phyloP scores from a whole-genome alignment of 2,329 filamentous ascomycete genomes.

The Cercospora berteroae region DNA sequence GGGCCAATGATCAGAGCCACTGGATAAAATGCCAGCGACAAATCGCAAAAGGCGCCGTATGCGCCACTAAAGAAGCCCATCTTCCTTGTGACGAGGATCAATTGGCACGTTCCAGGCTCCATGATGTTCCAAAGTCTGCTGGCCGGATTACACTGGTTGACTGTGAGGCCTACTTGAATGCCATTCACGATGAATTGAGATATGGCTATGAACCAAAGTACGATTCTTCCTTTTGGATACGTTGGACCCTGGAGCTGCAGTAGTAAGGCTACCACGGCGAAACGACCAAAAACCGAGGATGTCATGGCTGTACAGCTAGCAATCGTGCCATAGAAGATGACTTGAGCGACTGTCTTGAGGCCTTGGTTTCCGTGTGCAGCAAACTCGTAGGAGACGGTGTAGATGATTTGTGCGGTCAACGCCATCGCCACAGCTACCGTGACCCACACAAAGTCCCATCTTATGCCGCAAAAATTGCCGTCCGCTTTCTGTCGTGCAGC shows the following conservation, averaged over 20 bases:
- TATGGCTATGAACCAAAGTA: slow-evolving; percentile 12
- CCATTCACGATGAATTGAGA: slow-evolving; percentile 5
- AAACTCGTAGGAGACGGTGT: background rate
- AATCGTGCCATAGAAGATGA: slow-evolving; percentile 7
- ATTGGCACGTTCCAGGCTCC: slow-evolving; percentile 6
- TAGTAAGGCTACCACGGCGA: slow-evolving; percentile 17
- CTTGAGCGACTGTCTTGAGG: background rate
- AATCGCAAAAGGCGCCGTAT: slow-evolving; percentile 20
- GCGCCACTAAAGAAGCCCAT: slow-evolving; percentile 15
- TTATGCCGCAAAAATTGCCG: slow-evolving; percentile 3
- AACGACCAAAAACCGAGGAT: slow-evolving; percentile 14
- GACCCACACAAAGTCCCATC: slow-evolving; percentile 19
- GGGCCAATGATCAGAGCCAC: slow-evolving; percentile 21
- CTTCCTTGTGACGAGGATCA: slow-evolving; percentile 1
- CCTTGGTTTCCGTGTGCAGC: background rate
- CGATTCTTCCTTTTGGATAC: slow-evolving; percentile 6
- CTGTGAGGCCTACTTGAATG: slow-evolving; percentile 9
- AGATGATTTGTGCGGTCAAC: background rate
- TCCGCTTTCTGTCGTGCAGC: slow-evolving; percentile 7
- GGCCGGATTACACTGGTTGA: slow-evolving; percentile 14
- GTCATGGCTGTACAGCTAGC: slow-evolving; percentile 4
- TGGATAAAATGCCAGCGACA: slow-evolving; percentile 23
- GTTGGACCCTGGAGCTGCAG: slow-evolving; percentile 12
- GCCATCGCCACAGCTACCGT: slow-evolving; percentile 11
- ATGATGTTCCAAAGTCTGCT: slow-evolving; percentile 14